A percentile compares a stretch with the other conserved stretches of the same genome.
These are phyloP conservation scores for Penicillium sp. DNA, from an alignment of 2,329 filamentous ascomycete genomes.

Conservation along the genomic window DNA sequence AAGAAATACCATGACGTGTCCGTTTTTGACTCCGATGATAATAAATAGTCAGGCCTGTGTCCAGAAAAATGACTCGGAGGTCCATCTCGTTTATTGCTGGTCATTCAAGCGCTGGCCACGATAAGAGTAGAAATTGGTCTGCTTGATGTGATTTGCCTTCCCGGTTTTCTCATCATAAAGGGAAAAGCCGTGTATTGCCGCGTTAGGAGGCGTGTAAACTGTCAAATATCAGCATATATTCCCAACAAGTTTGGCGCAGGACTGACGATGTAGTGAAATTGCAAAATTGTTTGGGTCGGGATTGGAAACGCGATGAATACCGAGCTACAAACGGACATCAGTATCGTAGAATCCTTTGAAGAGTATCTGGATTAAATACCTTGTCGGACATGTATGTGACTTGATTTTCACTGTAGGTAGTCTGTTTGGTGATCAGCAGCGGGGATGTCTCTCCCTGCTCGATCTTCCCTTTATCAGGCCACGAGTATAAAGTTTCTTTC, in stretches of 20 bases:
- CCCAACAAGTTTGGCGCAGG: too few species aligned
- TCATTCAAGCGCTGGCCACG: constrained; percentile 44
- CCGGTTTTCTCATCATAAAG: constrained; percentile 81
- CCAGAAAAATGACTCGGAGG: neutral
- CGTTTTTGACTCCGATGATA: too few species aligned
- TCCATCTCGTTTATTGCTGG: neutral
- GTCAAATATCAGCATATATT: constrained; percentile 7
- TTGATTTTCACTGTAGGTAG: constrained; percentile 69
- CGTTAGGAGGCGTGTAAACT: constrained; percentile 88
- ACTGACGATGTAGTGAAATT: constrained; percentile 77
- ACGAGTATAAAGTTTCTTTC: constrained; percentile 80
- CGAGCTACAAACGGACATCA: constrained; percentile 60
- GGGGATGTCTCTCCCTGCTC: constrained; percentile 55
- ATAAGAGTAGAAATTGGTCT: constrained; percentile 73
- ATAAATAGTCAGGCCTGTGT: too few species aligned
- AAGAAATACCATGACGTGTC: too few species aligned
- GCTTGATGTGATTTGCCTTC: constrained; percentile 70
- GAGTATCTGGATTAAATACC: constrained; percentile 28
- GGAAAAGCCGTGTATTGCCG: constrained; percentile 78
- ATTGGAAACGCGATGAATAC: constrained; percentile 82
- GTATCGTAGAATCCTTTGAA: neutral
- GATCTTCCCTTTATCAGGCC: constrained; percentile 59
- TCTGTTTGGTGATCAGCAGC: constrained; percentile 69
- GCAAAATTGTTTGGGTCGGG: constrained; percentile 72
- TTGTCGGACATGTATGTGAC: constrained; percentile 91